phyloP scores from a whole-genome alignment of 768 basidiomycete species.

The Coprinellus aureogranulatus region DNA sequence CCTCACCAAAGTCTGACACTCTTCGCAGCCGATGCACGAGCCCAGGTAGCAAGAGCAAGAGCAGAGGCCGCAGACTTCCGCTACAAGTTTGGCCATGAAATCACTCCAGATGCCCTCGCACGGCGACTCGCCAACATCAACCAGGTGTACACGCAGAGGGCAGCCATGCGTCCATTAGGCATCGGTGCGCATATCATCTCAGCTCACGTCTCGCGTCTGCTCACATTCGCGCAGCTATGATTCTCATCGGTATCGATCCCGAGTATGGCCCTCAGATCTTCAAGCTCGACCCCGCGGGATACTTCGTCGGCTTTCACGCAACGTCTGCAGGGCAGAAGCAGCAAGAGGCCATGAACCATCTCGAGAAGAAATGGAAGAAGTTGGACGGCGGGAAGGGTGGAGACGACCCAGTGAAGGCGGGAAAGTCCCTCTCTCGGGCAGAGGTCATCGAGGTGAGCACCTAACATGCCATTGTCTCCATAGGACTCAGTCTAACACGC shows the following conservation, averaged over 20 bases:
- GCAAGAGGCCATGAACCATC: constrained; percentile 96
- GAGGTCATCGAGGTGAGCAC: constrained; percentile 85
- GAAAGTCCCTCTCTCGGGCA: constrained; percentile 65
- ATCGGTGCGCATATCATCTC: constrained; percentile 61
- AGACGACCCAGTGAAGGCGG: constrained; percentile 74
- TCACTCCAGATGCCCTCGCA: constrained; percentile 94
- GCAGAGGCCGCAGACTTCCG: constrained; percentile 89
- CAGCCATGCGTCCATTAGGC: constrained; percentile 94
- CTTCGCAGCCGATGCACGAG: constrained; percentile 79
- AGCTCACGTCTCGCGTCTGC: neutral
- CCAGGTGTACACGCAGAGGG: constrained; percentile 97
- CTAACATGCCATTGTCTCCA: neutral
- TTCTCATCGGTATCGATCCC: constrained; percentile 88
- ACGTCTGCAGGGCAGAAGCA: constrained; percentile 96
- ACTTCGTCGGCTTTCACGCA: constrained; percentile 97
- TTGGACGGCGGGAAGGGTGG: constrained; percentile 75
- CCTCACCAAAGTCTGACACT: constrained; percentile 4
- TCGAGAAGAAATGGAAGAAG: constrained; percentile 99
- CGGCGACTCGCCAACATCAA: constrained; percentile 96
- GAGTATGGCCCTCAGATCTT: constrained; percentile 95
- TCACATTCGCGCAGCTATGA: constrained; percentile 66
- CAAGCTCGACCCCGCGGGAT: constrained; percentile 98
- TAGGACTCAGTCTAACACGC: neutral
- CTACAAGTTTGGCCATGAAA: constrained; percentile 97
- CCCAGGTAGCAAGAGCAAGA: constrained; percentile 84